Evolutionary conservation across 1,139 yeast species (phyloP).

Genomic region (Kurtzmaniella natalensis): DNA sequence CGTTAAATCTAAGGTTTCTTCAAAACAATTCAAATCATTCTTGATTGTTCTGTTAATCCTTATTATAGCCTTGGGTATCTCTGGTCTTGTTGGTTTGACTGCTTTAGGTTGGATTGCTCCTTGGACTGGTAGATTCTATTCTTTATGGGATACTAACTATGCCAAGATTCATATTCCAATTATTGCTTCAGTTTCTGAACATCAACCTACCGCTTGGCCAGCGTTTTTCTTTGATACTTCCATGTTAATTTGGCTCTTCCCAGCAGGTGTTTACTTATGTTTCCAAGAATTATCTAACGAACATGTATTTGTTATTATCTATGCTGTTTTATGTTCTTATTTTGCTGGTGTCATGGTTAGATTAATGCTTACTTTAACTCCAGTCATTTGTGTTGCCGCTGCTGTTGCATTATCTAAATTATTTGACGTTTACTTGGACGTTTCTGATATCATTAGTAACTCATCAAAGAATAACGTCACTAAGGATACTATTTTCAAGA

Average conservation of each 20-base stretch:
- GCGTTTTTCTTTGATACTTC: constrained; percentile 93
- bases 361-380: constrained; percentile 94
- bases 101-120: constrained; percentile 95
- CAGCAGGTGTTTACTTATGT: constrained; percentile 89
- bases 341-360: constrained; percentile 99
- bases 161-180: constrained; percentile 98
- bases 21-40: constrained; percentile 71
- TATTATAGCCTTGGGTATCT: constrained; percentile 59
- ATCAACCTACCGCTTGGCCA: constrained; percentile 99
- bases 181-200: constrained; percentile 98
- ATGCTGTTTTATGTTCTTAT: constrained; percentile 87
- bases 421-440: constrained; percentile 77
- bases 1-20: constrained; percentile 68
- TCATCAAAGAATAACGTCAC: constrained; percentile 9
- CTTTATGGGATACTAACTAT: constrained; percentile 95
- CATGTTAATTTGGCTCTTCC: constrained; percentile 95
- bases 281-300: constrained; percentile 89
- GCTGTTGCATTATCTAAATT: constrained; percentile 84
- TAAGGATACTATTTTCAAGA: constrained; percentile 25
- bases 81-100: constrained; percentile 74
- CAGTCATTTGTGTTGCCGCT: constrained; percentile 85
- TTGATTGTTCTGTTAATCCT: constrained; percentile 56
- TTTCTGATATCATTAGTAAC: constrained; percentile 35
- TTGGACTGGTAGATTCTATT: constrained; percentile 99
- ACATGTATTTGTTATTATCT: constrained; percentile 88